These are phyloP conservation scores for Monilinia laxa DNA, from an alignment of 2,329 filamentous ascomycete species.

Conservation along the genomic window DNA sequence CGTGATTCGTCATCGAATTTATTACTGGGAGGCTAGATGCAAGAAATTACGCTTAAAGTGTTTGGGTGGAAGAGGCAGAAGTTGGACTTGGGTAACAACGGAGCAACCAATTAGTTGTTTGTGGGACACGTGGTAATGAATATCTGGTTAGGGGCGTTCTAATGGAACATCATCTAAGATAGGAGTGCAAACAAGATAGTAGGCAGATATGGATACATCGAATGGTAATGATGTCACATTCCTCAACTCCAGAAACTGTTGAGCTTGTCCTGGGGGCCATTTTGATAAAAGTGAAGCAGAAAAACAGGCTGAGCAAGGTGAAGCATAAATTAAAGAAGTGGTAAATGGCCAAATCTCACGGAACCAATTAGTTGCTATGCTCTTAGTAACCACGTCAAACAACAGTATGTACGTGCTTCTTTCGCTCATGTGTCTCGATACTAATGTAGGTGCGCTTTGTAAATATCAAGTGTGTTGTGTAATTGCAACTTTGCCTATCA, in stretches of 20 bases:
- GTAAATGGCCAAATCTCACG: too few relatives aligned
- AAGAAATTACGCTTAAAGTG: background rate
- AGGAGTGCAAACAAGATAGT: background rate
- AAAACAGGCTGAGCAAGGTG: background rate
- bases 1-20: background rate
- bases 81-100: background rate
- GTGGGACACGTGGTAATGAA: background rate
- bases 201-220: background rate
- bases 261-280: background rate
- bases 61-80: background rate
- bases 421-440: background rate
- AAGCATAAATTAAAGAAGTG: background rate
- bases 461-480: background rate
- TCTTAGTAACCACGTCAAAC: background rate
- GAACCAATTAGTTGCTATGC: background rate
- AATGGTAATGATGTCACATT: background rate
- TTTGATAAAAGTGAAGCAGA: background rate
- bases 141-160: background rate
- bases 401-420: background rate
- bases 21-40: background rate
- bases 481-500: background rate
- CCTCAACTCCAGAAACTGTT: background rate
- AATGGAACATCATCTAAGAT: background rate
- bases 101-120: background rate
- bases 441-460: background rate